Conservation (phyloP, 1,284 basidiomycete genomes). For the Schizopora paradoxa region DNA sequence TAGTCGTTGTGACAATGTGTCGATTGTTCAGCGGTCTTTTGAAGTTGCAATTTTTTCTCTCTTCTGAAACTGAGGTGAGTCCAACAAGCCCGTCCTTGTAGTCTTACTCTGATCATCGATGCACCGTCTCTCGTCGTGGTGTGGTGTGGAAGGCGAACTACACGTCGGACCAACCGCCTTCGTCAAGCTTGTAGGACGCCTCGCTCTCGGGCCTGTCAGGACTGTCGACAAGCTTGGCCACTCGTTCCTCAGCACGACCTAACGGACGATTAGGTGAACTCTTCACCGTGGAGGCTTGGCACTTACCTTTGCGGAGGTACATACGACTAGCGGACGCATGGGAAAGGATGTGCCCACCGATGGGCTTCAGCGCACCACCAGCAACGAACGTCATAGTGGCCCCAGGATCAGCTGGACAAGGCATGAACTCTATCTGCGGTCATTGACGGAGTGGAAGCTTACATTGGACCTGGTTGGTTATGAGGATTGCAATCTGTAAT, state of each 20-base stretch:
- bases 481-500: slow-evolving; percentile 73
- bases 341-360: slow-evolving; percentile 83
- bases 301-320: slow-evolving; percentile 79
- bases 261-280: slow-evolving; percentile 3
- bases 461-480: slow-evolving; percentile 94
- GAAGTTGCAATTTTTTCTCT: too few relatives aligned
- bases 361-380: slow-evolving; percentile 80
- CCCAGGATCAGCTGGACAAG: slow-evolving; percentile 74
- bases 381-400: slow-evolving; percentile 94
- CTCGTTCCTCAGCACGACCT: slow-evolving; percentile 91
- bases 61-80: too few relatives aligned
- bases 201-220: slow-evolving; percentile 90
- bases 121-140: too few relatives aligned
- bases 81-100: too few relatives aligned
- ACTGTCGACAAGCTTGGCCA: slow-evolving; percentile 92
- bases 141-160: too few relatives aligned
- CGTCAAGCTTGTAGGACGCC: slow-evolving; percentile 86
- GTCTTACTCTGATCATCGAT: too few relatives aligned
- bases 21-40: too few relatives aligned
- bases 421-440: slow-evolving; percentile 6
- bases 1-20: too few relatives aligned
- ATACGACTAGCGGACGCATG: slow-evolving; percentile 83
- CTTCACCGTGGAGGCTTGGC: background rate
- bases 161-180: slow-evolving; percentile 80
- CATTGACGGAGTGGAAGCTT: slow-evolving; percentile 20